Conservation (phyloP, 2,329 filamentous ascomycete genomes). For the Calonectria hongkongensis region DNA sequence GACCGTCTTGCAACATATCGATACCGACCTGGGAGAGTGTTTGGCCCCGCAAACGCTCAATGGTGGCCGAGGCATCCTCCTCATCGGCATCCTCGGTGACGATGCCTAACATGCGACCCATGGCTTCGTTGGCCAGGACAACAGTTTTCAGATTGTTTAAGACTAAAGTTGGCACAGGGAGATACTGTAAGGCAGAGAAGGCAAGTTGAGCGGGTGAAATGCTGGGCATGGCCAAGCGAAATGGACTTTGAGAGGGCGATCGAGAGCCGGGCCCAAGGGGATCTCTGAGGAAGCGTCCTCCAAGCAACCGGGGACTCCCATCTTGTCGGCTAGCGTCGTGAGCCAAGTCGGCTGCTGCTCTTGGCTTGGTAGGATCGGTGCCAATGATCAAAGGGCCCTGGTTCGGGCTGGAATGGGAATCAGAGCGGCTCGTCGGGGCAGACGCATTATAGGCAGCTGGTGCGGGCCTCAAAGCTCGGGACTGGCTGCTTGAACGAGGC, state of each 20-base stretch:
- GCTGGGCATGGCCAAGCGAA: conserved; percentile 66
- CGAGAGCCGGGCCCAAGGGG: conserved; percentile 52
- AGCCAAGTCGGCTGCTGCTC: conserved; percentile 44
- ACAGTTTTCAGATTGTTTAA: conserved; percentile 82
- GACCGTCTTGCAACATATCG: conserved; percentile 82
- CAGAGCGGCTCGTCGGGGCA: conserved; percentile 44
- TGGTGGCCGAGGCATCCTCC: conserved; percentile 66
- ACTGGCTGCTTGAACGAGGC: conserved; percentile 55
- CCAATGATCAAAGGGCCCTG: conserved; percentile 43
- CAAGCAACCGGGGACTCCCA: conserved; percentile 53
- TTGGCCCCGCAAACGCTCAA: conserved; percentile 79
- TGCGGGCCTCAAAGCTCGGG: conserved; percentile 53
- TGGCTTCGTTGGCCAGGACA: conserved; percentile 84
- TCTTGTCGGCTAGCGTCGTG: conserved; percentile 47
- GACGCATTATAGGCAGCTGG: conserved; percentile 50
- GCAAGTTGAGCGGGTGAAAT: conserved; percentile 74
- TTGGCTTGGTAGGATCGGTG: conserved; percentile 43
- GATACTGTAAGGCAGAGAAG: conserved; percentile 82
- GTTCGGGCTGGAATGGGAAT: conserved; percentile 43
- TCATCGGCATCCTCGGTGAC: conserved; percentile 64
- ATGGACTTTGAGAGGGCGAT: conserved; percentile 62
- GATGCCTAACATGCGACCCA: conserved; percentile 81
- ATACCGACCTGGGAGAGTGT: conserved; percentile 82
- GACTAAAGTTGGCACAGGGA: conserved; percentile 83
- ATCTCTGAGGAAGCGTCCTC: conserved; percentile 61